These are phyloP conservation scores for Nicotiana tabacum DNA, from an alignment of 257 asterid genomes.

Conservation along the genomic window DNA sequence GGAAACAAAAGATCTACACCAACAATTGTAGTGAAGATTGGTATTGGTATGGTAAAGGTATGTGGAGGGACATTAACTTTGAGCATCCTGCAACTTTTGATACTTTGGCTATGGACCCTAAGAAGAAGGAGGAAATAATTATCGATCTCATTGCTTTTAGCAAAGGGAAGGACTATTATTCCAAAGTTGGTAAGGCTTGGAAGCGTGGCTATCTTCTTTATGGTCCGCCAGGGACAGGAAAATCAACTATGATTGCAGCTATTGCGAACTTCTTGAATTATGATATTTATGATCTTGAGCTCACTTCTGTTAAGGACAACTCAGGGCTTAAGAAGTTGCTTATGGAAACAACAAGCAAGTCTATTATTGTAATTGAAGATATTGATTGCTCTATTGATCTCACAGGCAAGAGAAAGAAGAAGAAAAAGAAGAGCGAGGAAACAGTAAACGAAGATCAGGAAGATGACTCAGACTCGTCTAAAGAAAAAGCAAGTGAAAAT, in stretches of 20 bases:
- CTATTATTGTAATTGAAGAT: conserved; percentile 2
- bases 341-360: conserved; percentile 7
- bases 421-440: neutral
- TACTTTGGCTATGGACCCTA: conserved; percentile 9
- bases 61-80: conserved; percentile 4
- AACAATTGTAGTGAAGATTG: neutral
- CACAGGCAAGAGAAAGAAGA: neutral
- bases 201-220: conserved; percentile 9
- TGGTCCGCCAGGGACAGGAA: conserved; percentile 13
- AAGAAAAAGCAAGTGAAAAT: neutral
- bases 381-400: neutral
- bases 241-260: conserved; percentile 9
- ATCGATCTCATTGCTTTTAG: neutral
- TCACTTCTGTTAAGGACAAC: conserved; percentile 5
- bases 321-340: neutral
- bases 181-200: neutral
- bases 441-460: neutral
- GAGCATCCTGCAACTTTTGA: conserved; percentile 10
- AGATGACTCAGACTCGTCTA: neutral
- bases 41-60: conserved; percentile 7
- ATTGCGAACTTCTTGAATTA: conserved; percentile 3
- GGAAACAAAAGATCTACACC: conserved; percentile 6
- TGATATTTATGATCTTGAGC: conserved; percentile 13
- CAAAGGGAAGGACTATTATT: conserved; percentile 2
- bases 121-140: conserved; percentile 1